Base-by-base conservation (phyloP, 768 basidiomycete genomes). In the Termitomyces eurrhizus region DNA sequence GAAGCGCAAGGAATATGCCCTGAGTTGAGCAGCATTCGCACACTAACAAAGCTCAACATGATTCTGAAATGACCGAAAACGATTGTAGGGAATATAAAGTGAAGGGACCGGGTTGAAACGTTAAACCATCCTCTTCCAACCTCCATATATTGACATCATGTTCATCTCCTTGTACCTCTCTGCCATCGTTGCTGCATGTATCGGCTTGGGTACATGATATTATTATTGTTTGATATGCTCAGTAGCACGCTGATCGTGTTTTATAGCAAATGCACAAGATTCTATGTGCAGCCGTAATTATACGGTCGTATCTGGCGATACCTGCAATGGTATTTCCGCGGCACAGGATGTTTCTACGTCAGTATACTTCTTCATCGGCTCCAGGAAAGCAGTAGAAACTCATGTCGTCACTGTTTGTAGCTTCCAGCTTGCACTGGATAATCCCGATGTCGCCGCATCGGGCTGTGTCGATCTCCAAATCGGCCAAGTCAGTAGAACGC, bases 381-480 rank as follows among this genome's bases (percentile, higher is more conserved):
- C 32, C 21, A 49, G 16, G 1, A 36, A 49, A 33, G 33, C n/a
- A 44, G 9, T 13, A 29, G 21, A 49, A 39, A 36, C 46, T 52
- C 32, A 55, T 21, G 33, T 16, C 48, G 33, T 42, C 37, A 7
- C 41, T 12, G 52, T 29, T 26, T 14, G 52, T 59, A 85, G 83
- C 0, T 85, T 77, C 73, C 88, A 90, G 70, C 80, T 90, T 60
- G 79, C 75, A 42, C 81, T 83, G 62, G 85, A 84, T 70, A 63
- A 66, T 6, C 79, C 72, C 33, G 62, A 68, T 60, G 82, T 88
- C 66, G 76, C 86, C 68, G 58, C 80, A 0, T 69, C 65, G 26
- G 24, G 13, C 24, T 90, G 90, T 70, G 72, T 75, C 52, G 85
- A 90, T 73, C 77, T 90, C 48, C 67, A 68, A n/a, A 62, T 74